phyloP scores from a whole-genome alignment of 2,329 filamentous ascomycete species.

The Escovopsis weberi region DNA sequence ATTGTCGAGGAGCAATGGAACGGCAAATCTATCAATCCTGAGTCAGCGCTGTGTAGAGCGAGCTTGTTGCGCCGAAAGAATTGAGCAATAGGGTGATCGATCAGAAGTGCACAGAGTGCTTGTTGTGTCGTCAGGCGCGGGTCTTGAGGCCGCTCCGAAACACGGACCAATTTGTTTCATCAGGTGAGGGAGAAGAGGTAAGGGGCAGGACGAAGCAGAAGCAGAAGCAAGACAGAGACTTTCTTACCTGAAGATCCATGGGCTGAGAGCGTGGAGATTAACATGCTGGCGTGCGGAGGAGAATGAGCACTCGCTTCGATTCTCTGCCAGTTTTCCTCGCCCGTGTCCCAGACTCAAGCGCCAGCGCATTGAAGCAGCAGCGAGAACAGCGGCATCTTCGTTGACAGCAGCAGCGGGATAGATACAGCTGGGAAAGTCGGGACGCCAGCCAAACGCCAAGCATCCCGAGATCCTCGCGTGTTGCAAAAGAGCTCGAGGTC shows the following conservation, averaged over 20 bases:
- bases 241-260: conserved; percentile 4
- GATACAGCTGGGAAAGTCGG: too few species aligned
- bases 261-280: too few species aligned
- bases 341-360: too few species aligned
- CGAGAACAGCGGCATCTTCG: too few species aligned
- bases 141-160: conserved; percentile 90
- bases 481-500: not conserved
- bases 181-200: conserved; percentile 17
- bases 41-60: not conserved
- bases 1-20: too few species aligned
- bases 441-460: too few species aligned
- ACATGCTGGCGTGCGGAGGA: too few species aligned
- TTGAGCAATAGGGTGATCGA: conserved; percentile 1
- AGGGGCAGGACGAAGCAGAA: not conserved
- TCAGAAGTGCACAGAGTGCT: conserved; percentile 68
- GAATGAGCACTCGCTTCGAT: too few species aligned
- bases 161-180: conserved; percentile 92
- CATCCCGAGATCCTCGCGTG: not conserved
- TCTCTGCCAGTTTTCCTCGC: too few species aligned
- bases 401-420: too few species aligned
- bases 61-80: not conserved
- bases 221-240: not conserved
- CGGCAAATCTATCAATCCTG: too few species aligned
- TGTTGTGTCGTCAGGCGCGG: conserved; percentile 66
- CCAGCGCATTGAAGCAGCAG: not conserved